Percentiles rank a stretch among this genome's conserved stretches.
phyloP scores from a whole-genome alignment of 1,284 basidiomycete genomes.

The Pseudozyma hubeiensis region DNA sequence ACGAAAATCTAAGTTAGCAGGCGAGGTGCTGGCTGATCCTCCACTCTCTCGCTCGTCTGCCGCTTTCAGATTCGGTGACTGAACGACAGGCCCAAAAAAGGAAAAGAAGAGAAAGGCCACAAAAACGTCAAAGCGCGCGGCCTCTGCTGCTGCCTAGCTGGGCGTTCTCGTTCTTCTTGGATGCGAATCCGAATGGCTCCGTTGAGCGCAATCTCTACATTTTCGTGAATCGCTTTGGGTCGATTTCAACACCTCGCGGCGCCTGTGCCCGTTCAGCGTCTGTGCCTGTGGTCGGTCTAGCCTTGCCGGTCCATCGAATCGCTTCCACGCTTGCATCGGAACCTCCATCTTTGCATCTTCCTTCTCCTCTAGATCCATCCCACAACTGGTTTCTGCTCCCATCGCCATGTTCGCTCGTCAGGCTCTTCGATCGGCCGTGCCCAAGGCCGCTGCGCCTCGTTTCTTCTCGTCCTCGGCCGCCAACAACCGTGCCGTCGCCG shows the following conservation, averaged over 20 bases:
- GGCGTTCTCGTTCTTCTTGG: not conserved
- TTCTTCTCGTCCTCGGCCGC: slow-evolving; percentile 82
- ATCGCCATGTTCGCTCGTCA: slow-evolving; percentile 61
- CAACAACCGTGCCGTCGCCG: slow-evolving; percentile 83
- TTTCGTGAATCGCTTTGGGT: not conserved
- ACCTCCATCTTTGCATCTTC: slow-evolving; percentile 25
- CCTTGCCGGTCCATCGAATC: not conserved
- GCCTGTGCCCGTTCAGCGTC: not conserved
- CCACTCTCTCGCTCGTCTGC: slow-evolving; percentile 8
- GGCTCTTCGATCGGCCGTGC: slow-evolving; percentile 49
- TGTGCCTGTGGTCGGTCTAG: slow-evolving; percentile 2
- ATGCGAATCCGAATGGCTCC: slow-evolving; percentile 11
- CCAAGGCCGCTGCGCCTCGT: slow-evolving; percentile 69
- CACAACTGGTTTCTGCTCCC: not conserved
- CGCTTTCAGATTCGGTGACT: slow-evolving; percentile 5
- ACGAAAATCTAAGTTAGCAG: not conserved
- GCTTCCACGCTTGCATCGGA: not conserved
- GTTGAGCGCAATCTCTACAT: not conserved
- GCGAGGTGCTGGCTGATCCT: not conserved
- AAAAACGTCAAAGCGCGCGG: slow-evolving; percentile 8
- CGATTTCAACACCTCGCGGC: not conserved
- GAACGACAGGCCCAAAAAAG: slow-evolving; percentile 8
- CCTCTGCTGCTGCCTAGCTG: too few relatives aligned
- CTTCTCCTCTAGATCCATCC: slow-evolving; percentile 1
- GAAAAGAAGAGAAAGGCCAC: not conserved